Base-by-base conservation (phyloP, 768 basidiomycete species). In the Sutorius australiensis region DNA sequence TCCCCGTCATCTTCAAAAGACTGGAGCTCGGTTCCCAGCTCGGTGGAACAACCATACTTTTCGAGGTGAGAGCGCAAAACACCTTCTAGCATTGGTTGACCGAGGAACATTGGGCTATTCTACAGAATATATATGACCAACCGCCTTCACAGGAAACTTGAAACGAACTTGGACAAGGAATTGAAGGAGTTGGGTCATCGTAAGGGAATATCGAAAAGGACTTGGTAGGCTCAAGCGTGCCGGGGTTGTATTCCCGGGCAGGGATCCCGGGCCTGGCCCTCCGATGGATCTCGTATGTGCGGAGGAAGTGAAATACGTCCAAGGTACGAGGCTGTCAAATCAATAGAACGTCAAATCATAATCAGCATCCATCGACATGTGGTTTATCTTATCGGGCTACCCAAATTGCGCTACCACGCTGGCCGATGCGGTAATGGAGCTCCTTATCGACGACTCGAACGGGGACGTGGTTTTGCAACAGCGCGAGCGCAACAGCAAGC, bases 381-480 rank as follows among this genome's bases (percentile, higher is more conserved):
- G n/a, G 10, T 9, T 6, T 16, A 2, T 40, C 40, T 3, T 2
- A 28, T 27, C 13, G 14, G 10, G 50, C 33, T 37, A 75, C 76
- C 70, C 73, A 74, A 27, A 79, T 56, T 3, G 67, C 75, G 5
- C 64, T 65, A 3, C 70, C 72, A 3, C 77, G 72, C 52, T 75
- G 71, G 3, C 74, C 74, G 14, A 72, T 56, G 13, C 63, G 69
- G 10, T 71, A 67, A 0, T 66, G 46, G 0, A 66, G 58, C 46
- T 72, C 73, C 55, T 78, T 79, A 52, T 82, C 76, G 42, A 83
- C 75, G 27, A 84, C 73, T 17, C 79, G 76, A 7, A 82, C 74
- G 10, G 77, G 70, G 16, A 81, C 64, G 5, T 74, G 72, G 61
- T 79, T 78, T 19, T 69, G 68, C 14, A 76, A 60, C 24, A 75